Evolutionary conservation across 768 basidiomycete genomes (phyloP).

Genomic region (Leccinum incarnatum): DNA sequence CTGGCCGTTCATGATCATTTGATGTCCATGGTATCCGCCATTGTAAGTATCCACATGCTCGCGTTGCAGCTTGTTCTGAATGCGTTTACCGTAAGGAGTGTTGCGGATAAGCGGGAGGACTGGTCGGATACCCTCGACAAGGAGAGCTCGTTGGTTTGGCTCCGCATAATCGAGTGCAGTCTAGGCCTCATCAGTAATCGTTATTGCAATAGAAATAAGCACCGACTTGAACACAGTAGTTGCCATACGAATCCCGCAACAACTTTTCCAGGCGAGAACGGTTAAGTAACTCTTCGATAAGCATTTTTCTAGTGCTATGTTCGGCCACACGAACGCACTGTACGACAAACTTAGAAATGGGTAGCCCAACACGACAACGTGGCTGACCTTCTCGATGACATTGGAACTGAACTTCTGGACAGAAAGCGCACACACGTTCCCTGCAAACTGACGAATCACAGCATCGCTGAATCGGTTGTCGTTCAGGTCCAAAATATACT

Average conservation of each 20-base stretch:
- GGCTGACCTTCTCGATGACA: slow-evolving; percentile 87
- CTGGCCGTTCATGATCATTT: slow-evolving; percentile 57
- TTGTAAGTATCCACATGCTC: slow-evolving; percentile 77
- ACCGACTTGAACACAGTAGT: slow-evolving; percentile 87
- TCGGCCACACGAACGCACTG: slow-evolving; percentile 92
- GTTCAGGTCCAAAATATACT: slow-evolving; percentile 98
- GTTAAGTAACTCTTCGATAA: slow-evolving; percentile 94
- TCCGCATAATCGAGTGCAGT: slow-evolving; percentile 98
- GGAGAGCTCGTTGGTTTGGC: slow-evolving; percentile 83
- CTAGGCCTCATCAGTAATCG: slow-evolving; percentile 39
- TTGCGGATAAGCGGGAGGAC: slow-evolving; percentile 97
- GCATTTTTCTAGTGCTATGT: slow-evolving; percentile 87
- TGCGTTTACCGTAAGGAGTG: slow-evolving; percentile 98
- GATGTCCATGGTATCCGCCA: slow-evolving; percentile 56
- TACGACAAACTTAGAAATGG: background rate
- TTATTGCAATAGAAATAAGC: background rate
- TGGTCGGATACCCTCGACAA: slow-evolving; percentile 98
- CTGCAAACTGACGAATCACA: slow-evolving; percentile 95
- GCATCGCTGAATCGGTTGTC: slow-evolving; percentile 98
- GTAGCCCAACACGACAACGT: background rate
- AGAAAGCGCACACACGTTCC: slow-evolving; percentile 95
- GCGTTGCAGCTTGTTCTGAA: slow-evolving; percentile 97
- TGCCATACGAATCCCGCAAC: slow-evolving; percentile 93
- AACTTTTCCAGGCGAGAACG: slow-evolving; percentile 94
- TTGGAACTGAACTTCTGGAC: slow-evolving; percentile 99